phyloP scores from a whole-genome alignment of 2,329 filamentous ascomycete species.

The Apiospora pterosperma region DNA sequence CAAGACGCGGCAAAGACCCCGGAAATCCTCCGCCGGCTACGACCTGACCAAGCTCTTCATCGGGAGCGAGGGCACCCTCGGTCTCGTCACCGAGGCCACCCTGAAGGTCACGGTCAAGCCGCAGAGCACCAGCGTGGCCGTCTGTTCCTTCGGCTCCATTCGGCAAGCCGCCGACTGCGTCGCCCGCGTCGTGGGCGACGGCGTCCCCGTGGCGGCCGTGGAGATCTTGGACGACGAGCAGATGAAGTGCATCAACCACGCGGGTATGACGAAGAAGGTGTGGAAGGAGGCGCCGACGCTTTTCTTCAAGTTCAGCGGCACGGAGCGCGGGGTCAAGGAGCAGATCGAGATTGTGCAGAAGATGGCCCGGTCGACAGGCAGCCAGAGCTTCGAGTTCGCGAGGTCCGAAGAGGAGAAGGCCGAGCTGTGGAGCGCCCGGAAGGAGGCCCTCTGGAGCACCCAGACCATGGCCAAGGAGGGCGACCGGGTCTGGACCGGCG shows the following conservation, averaged over 20 bases:
- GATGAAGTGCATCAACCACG: conserved; percentile 56
- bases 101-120: conserved; percentile 73
- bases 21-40: conserved; percentile 80
- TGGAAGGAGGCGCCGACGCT: conserved; percentile 66
- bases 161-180: conserved; percentile 68
- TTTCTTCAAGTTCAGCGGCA: conserved; percentile 71
- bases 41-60: conserved; percentile 77
- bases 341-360: conserved; percentile 51
- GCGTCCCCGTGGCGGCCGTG: conserved; percentile 73
- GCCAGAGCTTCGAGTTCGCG: conserved; percentile 76
- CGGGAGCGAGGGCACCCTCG: conserved; percentile 78
- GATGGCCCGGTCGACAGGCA: conserved; percentile 43
- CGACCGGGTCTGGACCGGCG: conserved; percentile 81
- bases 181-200: conserved; percentile 65
- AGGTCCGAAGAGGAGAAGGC: conserved; percentile 64
- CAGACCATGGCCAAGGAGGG: conserved; percentile 62
- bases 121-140: conserved; percentile 70
- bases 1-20: conserved; percentile 72
- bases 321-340: conserved; percentile 68
- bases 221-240: conserved; percentile 80
- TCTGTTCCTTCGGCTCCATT: conserved; percentile 46
- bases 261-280: conserved; percentile 51
- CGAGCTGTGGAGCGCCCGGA: conserved; percentile 79
- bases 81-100: conserved; percentile 74
- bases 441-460: conserved; percentile 80